Conservation (phyloP, 2,329 filamentous ascomycete genomes). For the Phialemoniopsis sp. region DNA sequence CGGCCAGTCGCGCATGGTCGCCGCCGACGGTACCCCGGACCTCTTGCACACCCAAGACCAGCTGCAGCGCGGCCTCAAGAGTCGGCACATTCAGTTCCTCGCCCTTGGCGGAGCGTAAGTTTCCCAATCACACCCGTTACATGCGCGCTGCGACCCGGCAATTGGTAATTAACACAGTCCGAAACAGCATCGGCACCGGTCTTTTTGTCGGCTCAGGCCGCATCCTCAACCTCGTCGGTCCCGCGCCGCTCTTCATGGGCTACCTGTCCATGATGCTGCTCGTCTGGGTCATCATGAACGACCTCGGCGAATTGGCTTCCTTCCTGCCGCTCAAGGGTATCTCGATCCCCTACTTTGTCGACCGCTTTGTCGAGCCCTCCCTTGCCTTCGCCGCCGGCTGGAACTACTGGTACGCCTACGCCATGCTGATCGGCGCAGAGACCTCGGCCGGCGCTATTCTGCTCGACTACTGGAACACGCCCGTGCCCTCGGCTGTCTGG, state of each 20-base stretch:
- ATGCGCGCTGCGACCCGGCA: not conserved
- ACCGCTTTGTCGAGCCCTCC: slow-evolving; percentile 50
- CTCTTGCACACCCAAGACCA: slow-evolving; percentile 21
- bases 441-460: slow-evolving; percentile 54
- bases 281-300: slow-evolving; percentile 52
- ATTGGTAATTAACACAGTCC: not conserved
- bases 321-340: slow-evolving; percentile 53
- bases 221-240: slow-evolving; percentile 36
- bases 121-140: too few relatives aligned
- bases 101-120: slow-evolving; percentile 20
- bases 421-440: slow-evolving; percentile 54
- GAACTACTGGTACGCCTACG: slow-evolving; percentile 61
- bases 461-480: slow-evolving; percentile 55
- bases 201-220: slow-evolving; percentile 19
- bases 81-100: slow-evolving; percentile 28
- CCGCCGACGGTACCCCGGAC: slow-evolving; percentile 10
- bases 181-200: slow-evolving; percentile 18
- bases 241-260: slow-evolving; percentile 66
- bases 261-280: slow-evolving; percentile 55
- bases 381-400: slow-evolving; percentile 54
- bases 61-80: slow-evolving; percentile 23
- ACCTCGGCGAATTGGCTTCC: slow-evolving; percentile 49
- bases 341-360: slow-evolving; percentile 52
- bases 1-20: not conserved
- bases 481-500: slow-evolving; percentile 51